Base-by-base conservation (phyloP, 2,329 filamentous ascomycete genomes). In the Sporothrix humicola region DNA sequence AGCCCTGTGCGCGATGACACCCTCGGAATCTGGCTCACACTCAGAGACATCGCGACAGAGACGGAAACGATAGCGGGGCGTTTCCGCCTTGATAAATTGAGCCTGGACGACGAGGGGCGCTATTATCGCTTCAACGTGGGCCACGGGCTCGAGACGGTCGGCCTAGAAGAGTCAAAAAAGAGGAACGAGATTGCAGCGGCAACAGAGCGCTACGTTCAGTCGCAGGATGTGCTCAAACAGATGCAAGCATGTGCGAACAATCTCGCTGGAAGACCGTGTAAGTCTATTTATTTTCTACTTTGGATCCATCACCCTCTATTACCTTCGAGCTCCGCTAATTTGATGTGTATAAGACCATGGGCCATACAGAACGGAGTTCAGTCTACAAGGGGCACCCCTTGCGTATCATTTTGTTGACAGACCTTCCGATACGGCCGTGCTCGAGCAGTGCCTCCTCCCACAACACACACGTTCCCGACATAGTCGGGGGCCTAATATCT, bases 121-220 rank as follows among this genome's bases (percentile, higher is more conserved):
- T 82, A 84, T 74, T 85, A 81, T 76, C 82, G 84, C 8, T 85
- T 86, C 75, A 85, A 85, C 74, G 83, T 86, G 17, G 74, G 77
- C 12, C 79, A 78, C 23, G 82, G 83, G 5, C 77, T 86, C 0
- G 81, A 83, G 71, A 78, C 82, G 20, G 79, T 85, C 69, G 81
- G 80, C 3, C 78, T 85, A 0, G 81, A 85, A 73, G 82, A 85
- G 73, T 75, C 77, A 4, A 77, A 78, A 17, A 80, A 81, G 76
- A 76, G 77, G 42, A 78, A 76, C 17, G 77, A 78, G 52, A 80
- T 83, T 74, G 73, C 73, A n/a, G 74, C 76, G 26, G 78, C 77
- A n/a, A 79, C 77, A 20, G 42, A 71, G 17, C 72, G 65, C 20
- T 77, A 78, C 44, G 37, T 77, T 20, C 54, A 71, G 61, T 73